Conservation (phyloP, 306 rosid genomes). For the Ochetophila trinervis region DNA sequence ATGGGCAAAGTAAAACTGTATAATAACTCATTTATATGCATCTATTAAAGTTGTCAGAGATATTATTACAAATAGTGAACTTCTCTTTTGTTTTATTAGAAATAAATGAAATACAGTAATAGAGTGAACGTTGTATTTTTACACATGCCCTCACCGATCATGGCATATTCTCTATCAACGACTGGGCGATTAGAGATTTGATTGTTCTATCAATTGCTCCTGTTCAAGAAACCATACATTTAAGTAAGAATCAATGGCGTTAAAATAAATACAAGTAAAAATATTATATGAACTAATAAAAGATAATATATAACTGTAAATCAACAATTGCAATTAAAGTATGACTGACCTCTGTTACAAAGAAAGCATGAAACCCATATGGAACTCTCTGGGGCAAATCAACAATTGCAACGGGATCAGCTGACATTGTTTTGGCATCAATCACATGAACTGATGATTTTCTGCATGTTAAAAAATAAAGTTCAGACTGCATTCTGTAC, state of each 20-base stretch:
- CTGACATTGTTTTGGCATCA: slow-evolving; percentile 87
- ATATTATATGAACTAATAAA: too few relatives aligned
- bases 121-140: neutral
- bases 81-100: too few relatives aligned
- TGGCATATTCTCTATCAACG: neutral
- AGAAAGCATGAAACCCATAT: slow-evolving; percentile 89
- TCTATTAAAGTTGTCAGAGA: too few relatives aligned
- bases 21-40: too few relatives aligned
- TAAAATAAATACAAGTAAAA: neutral
- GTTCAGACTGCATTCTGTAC: slow-evolving; percentile 8
- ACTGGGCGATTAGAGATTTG: slow-evolving; percentile 29
- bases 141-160: neutral
- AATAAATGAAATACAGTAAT: too few relatives aligned
- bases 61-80: too few relatives aligned
- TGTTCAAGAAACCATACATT: slow-evolving; percentile 27
- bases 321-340: neutral
- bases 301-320: too few relatives aligned
- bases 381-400: slow-evolving; percentile 89
- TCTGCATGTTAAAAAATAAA: slow-evolving; percentile 40
- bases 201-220: slow-evolving; percentile 80
- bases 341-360: slow-evolving; percentile 72
- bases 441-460: slow-evolving; percentile 65
- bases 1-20: too few relatives aligned
- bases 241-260: slow-evolving; percentile 5
- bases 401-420: slow-evolving; percentile 80